These are phyloP conservation scores for Paralagenidium karlingii DNA, from an alignment of 352 stramenopile species.

Conservation along the genomic window DNA sequence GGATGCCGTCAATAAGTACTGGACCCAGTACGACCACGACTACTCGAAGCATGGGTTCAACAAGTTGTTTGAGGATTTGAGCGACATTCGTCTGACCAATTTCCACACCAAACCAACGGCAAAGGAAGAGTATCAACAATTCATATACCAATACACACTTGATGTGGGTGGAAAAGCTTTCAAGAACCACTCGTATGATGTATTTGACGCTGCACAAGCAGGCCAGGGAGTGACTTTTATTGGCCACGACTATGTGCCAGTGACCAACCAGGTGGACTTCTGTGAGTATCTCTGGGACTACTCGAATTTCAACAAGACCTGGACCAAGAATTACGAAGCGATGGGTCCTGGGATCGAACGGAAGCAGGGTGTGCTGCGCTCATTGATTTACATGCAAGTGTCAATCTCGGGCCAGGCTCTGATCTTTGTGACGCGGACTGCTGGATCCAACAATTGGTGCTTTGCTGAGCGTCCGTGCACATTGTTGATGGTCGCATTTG, in stretches of 20 bases:
- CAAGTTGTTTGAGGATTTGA: constrained; percentile 40
- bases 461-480: constrained; percentile 54
- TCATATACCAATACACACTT: constrained; percentile 40
- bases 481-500: constrained; percentile 50
- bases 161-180: constrained; percentile 13
- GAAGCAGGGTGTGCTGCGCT: constrained; percentile 54
- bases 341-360: constrained; percentile 49
- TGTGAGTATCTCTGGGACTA: constrained; percentile 55
- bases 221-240: constrained; percentile 38
- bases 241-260: constrained; percentile 34
- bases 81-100: constrained; percentile 38
- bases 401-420: constrained; percentile 61
- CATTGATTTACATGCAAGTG: constrained; percentile 57
- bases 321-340: constrained; percentile 42
- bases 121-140: constrained; percentile 37
- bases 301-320: constrained; percentile 61
- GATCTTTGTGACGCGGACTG: constrained; percentile 65
- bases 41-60: constrained; percentile 9
- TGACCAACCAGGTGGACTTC: constrained; percentile 54
- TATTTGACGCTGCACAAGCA: constrained; percentile 25
- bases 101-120: constrained; percentile 27
- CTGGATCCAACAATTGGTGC: constrained; percentile 65
- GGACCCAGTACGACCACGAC: constrained; percentile 32
- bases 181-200: constrained; percentile 15
- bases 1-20: constrained; percentile 35